Base-by-base conservation (phyloP, 352 stramenopile genomes). In the Phytophthora niederhauseri region DNA sequence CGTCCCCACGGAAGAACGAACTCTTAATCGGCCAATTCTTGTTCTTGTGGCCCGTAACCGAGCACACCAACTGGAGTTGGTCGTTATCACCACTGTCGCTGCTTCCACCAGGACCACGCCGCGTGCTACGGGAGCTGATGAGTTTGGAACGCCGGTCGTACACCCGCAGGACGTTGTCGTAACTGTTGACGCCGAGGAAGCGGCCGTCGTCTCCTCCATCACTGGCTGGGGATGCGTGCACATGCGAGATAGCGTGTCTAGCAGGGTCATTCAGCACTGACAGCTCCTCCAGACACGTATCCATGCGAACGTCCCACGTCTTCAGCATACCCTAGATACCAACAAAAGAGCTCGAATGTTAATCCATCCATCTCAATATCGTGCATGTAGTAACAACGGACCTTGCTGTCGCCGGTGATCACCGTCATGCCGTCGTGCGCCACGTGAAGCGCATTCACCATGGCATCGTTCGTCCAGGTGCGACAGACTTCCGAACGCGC, bases 11-110 rank as follows among this genome's bases (percentile, higher is more conserved):
- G 73, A 96, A 97, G 66, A 97, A 97, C 3, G 85, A 87, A 67
- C 88, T 96, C 66, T 94, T 95, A 64, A 97, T 96, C 7, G 90
- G 90, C 90, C 90, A 97, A 67, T 96, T 96, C 74, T 95, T 97
- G 78, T 95, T 97, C 68, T 94, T 95, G 73, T 97, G 88, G 52
- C 90, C 84, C 34, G 84, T 87, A 19, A 96, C 85, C 56, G 84
- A 88, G 66, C 85, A 92, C 19, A 87, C 81, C 22, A 96, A 69
- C 55, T 94, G 86, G 68, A 96, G 82, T 59, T 90, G 86, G 61
- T 96, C 88, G 45, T 85, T 80, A 20, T 86, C 82, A 48, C 81
- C 70, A 2, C 71, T 83, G 56, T 84, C 85, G 48, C 54, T 65
- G 19, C 61, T 41, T 38, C 62, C 73, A 38, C 60, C 61, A 64